Evolutionary conservation across 164 flowering plant species (phyloP), one percentile per base, ranked within the genome.

Genomic region (Aristolochia contorta): DNA sequence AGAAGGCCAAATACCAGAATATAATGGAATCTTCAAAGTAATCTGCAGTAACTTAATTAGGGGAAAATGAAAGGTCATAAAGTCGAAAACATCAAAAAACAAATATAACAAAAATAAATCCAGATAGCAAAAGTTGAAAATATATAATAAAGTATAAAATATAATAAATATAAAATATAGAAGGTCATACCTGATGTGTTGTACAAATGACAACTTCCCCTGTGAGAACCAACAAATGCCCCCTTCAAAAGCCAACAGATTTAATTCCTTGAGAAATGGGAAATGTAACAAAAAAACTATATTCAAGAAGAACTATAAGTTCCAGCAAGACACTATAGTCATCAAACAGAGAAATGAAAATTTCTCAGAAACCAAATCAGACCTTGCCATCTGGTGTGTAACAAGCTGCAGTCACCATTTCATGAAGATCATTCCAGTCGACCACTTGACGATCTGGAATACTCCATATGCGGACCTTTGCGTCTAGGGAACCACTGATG

Each of bases 321-420:
- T 37, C 7, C 43, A 13, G 43, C 45, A 43, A 48, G 21, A 51
- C 64, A 19, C 12, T 58, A 49, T 50, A 50, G 54, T n/a, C 22
- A 1, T n/a, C 9, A n/a, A 50, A 2, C 10, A 18, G 54, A n/a
- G 4, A 18, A n/a, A 59, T 16, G 23, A 55, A 47, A 30, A 25
- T 16, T 45, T 22, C 33, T 49, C 13, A 37, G 43, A 16, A 55
- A 61, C 53, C 47, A 61, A 24, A 23, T 22, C 21, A 49, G 48
- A 92, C 98, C 96, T 94, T 91, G 63, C 99, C 99, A 83, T 94
- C 97, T 24, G 97, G 99, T 59, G 99, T 85, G 57, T 88, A 94
- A 72, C 96, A 85, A 65, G 91, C 99, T 60, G 99, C 95, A 74
- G 99, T 94, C 72, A 94, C 96, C 97, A 94, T 94, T 72, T 94